Conservation (phyloP, 352 stramenopile genomes). For the Aphanomyces euteiches region DNA sequence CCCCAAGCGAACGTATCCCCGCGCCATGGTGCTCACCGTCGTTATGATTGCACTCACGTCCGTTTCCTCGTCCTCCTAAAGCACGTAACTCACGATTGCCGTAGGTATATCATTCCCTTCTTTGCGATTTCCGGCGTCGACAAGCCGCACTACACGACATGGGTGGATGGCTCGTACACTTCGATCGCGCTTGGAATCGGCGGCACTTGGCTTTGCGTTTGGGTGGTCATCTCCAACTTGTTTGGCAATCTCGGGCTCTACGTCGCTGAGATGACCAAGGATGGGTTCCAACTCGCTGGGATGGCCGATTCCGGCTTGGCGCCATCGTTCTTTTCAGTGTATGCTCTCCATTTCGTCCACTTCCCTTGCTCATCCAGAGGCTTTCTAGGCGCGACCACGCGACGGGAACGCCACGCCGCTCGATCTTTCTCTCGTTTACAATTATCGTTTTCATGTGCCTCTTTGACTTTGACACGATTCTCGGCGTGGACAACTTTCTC, state of each 20-base stretch:
- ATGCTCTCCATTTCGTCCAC: constrained; percentile 31
- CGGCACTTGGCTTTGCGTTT: constrained; percentile 59
- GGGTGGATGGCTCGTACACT: constrained; percentile 73
- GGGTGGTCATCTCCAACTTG: constrained; percentile 70
- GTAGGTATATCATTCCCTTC: constrained; percentile 63
- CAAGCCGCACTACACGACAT: constrained; percentile 68
- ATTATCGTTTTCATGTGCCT: constrained; percentile 77
- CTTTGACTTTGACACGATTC: constrained; percentile 78
- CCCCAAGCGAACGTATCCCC: constrained; percentile 65
- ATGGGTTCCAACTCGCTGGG: constrained; percentile 72
- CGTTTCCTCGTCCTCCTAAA: constrained; percentile 13
- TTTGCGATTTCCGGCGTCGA: constrained; percentile 61
- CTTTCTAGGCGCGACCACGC: constrained; percentile 44
- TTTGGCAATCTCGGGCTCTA: constrained; percentile 79
- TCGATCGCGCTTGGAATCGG: constrained; percentile 62
- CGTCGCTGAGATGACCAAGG: constrained; percentile 78
- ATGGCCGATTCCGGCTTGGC: constrained; percentile 80
- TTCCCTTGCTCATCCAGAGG: background rate
- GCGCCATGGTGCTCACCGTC: constrained; percentile 72
- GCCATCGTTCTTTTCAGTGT: constrained; percentile 71
- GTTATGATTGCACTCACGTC: constrained; percentile 72
- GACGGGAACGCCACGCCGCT: constrained; percentile 59
- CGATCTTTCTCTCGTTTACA: constrained; percentile 66
- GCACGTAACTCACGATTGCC: background rate
- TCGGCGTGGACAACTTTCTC: constrained; percentile 78